phyloP scores from a whole-genome alignment of 2,329 filamentous ascomycete genomes.

The Fusarium sp. region DNA sequence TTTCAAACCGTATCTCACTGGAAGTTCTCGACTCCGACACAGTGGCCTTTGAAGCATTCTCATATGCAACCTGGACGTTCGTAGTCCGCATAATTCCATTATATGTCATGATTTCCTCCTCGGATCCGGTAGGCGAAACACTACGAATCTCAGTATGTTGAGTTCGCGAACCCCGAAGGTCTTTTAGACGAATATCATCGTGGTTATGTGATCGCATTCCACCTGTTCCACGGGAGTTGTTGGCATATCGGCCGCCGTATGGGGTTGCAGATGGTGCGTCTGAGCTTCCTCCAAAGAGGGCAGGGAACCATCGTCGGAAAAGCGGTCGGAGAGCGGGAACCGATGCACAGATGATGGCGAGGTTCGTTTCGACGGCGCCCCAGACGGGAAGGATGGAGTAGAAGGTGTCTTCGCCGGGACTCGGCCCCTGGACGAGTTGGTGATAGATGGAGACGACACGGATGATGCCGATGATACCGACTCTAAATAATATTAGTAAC shows the following conservation, averaged over 20 bases:
- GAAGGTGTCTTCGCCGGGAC: constrained; percentile 27
- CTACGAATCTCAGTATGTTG: constrained; percentile 48
- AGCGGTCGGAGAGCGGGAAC: constrained; percentile 49
- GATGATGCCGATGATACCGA: constrained; percentile 46
- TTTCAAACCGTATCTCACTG: constrained; percentile 24
- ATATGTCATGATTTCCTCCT: constrained; percentile 54
- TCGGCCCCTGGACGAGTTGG: constrained; percentile 39
- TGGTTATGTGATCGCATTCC: constrained; percentile 22
- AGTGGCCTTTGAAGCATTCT: constrained; percentile 23
- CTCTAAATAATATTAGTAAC: constrained; percentile 30
- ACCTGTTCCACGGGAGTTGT: constrained; percentile 31
- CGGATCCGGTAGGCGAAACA: constrained; percentile 46
- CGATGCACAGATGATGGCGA: constrained; percentile 49
- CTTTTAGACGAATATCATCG: constrained; percentile 34
- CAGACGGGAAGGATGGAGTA: constrained; percentile 47
- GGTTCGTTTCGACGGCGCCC: constrained; percentile 49
- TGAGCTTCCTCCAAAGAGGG: constrained; percentile 39
- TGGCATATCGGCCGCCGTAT: constrained; percentile 17
- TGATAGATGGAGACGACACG: constrained; percentile 44
- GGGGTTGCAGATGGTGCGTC: constrained; percentile 19
- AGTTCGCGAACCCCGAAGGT: constrained; percentile 21
- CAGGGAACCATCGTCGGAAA: constrained; percentile 45
- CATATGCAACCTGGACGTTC: constrained; percentile 41
- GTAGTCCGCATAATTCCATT: constrained; percentile 52
- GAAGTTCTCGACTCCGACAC: constrained; percentile 16